Conservation (phyloP, 805 yeast genomes). For the Jamesozyma piceae region DNA sequence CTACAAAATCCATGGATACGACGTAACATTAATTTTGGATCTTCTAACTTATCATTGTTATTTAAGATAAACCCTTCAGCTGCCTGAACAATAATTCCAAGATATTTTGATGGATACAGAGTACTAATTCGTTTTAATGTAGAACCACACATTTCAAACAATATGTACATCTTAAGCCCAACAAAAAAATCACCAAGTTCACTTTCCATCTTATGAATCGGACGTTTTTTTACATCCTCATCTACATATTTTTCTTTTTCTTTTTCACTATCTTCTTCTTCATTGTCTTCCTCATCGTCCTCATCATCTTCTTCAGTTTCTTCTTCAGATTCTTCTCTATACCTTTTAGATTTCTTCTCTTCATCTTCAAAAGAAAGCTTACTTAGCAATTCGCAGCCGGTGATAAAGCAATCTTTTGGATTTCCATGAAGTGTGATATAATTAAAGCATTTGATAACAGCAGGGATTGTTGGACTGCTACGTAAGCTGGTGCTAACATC, state of each 20-base stretch:
- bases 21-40: constrained; percentile 41
- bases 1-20: constrained; percentile 57
- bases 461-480: constrained; percentile 24
- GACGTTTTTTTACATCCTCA: not conserved
- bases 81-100: constrained; percentile 58
- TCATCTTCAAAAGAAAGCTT: constrained; percentile 12
- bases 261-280: constrained; percentile 2
- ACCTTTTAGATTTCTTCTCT: constrained; percentile 3
- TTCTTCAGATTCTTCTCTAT: constrained; percentile 5
- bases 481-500: constrained; percentile 23
- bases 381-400: constrained; percentile 54
- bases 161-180: constrained; percentile 52
- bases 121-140: constrained; percentile 56
- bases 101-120: constrained; percentile 67
- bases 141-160: constrained; percentile 55
- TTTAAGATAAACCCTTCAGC: constrained; percentile 42
- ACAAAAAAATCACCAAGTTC: constrained; percentile 30
- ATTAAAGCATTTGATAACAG: constrained; percentile 45
- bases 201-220: constrained; percentile 6
- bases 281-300: not conserved
- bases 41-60: constrained; percentile 31
- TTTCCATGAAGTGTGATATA: constrained; percentile 61
- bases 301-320: constrained; percentile 6
- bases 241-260: constrained; percentile 7
- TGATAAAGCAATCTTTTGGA: constrained; percentile 69